Base-by-base conservation (phyloP, 768 basidiomycete species). In the Mycena alexandri region DNA sequence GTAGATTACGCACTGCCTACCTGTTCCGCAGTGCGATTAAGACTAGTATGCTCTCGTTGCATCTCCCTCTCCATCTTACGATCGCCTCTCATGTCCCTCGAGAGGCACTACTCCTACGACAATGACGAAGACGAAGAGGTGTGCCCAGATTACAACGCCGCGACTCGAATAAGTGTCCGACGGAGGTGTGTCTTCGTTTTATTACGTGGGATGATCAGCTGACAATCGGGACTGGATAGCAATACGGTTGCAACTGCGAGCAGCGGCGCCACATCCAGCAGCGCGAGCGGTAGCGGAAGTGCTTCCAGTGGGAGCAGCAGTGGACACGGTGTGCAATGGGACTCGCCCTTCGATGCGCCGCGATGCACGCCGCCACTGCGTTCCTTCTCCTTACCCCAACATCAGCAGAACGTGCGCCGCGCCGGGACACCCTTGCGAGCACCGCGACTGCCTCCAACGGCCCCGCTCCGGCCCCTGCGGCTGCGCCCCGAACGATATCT, bases 401-500 rank as follows among this genome's bases (percentile, higher is more conserved):
- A 29, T 29, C 3, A 38, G 38, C 38, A 38, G 2, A 38, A 14
- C 38, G 38, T 9, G 38, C 38, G 38, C 38, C 10, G 38, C 38
- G 38, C 38, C 11, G 5, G 38, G 38, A 29, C 29, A 29, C 29
- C 29, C 29, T 29, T 29, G 29, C 29, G 29, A 29, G 29, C 3
- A 29, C 51, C 71, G 63, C 43, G 62, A 5, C 60, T 71, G 14
- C 74, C 65, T 16, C 63, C 70, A 17, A 65, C 65, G 36, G 72
- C 67, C 34, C 72, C 69, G 25, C 74, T 74, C 17, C 75, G 76
- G 14, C 72, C 70, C 25, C 74, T 74, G 17, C 75, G 76, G 17
- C 77, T 72, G 50, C 72, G 73, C 14, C 78, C 77, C 33, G 84
- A 85, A 73, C 80, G 83, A 50, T 87, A 85, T 72, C 68, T 86